These are phyloP conservation scores for Anacardium occidentale DNA, from an alignment of 345 rosid species.

Conservation along the genomic window DNA sequence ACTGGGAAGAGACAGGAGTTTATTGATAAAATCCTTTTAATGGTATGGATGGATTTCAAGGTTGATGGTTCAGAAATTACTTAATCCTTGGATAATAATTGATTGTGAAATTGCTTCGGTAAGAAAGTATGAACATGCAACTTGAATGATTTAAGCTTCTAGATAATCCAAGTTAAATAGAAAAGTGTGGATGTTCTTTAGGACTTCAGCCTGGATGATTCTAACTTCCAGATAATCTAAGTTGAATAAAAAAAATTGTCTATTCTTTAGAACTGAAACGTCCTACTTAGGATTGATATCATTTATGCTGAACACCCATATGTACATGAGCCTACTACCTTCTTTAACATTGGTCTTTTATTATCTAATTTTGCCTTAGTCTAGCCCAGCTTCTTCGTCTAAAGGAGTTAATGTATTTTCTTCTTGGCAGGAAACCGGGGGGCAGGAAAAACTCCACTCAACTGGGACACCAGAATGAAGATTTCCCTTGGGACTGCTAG, in stretches of 20 bases:
- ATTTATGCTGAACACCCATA: neutral
- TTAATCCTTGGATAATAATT: neutral
- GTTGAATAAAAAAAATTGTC: neutral
- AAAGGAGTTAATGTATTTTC: neutral
- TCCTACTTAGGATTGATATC: neutral
- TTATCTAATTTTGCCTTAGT: neutral
- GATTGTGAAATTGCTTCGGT: neutral
- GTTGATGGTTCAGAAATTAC: neutral
- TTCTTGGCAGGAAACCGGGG: constrained; percentile 50
- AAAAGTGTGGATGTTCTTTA: neutral
- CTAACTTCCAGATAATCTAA: neutral
- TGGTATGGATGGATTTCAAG: neutral
- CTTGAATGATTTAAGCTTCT: neutral
- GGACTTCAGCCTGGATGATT: neutral
- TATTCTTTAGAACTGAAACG: neutral
- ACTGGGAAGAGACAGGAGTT: too few species aligned
- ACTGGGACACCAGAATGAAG: constrained; percentile 71
- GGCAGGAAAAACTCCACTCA: constrained; percentile 55
- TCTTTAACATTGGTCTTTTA: neutral
- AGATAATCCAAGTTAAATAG: neutral
- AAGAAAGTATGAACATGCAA: neutral
- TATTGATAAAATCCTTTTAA: neutral
- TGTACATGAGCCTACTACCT: neutral
- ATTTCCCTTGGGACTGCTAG: constrained; percentile 65
- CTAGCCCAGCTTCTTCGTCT: neutral